These are phyloP conservation scores for Dendrostoma leiphaemia DNA, from an alignment of 2,329 filamentous ascomycete genomes.

Conservation along the genomic window DNA sequence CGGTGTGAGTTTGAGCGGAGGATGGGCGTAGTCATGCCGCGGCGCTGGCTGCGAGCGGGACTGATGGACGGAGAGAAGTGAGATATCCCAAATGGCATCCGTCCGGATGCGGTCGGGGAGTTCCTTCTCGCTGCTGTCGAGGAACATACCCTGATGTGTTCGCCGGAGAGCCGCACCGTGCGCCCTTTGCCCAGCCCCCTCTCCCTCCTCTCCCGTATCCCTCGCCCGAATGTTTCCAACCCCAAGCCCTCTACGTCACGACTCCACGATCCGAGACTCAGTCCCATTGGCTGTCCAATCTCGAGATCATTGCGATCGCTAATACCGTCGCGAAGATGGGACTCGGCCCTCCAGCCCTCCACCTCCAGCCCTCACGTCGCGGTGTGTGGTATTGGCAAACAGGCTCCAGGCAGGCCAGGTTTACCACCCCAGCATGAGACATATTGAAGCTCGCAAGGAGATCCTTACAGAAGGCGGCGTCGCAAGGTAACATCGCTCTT, in stretches of 20 bases:
- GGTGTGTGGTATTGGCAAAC: background rate
- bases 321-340: background rate
- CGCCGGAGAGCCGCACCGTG: conserved; percentile 9
- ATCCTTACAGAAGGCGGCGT: conserved; percentile 9
- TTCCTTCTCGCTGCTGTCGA: too few relatives aligned
- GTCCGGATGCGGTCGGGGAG: too few relatives aligned
- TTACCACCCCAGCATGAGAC: too few relatives aligned
- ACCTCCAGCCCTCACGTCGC: conserved; percentile 1
- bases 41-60: too few relatives aligned
- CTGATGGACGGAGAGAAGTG: too few relatives aligned
- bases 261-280: conserved; percentile 8
- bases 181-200: background rate
- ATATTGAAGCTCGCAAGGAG: conserved; percentile 6
- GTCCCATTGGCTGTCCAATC: conserved; percentile 11
- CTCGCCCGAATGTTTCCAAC: background rate
- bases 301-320: conserved; percentile 3
- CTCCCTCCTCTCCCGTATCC: conserved; percentile 1
- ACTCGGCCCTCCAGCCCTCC: too few relatives aligned
- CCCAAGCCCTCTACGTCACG: conserved; percentile 19
- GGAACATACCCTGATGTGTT: too few relatives aligned
- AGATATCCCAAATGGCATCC: too few relatives aligned
- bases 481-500: conserved; percentile 5
- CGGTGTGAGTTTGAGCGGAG: conserved; percentile 6
- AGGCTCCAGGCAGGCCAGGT: background rate
- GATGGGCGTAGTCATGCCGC: too few relatives aligned